Conservation (phyloP, 345 rosid species). For the Eutrema heterophyllum region DNA sequence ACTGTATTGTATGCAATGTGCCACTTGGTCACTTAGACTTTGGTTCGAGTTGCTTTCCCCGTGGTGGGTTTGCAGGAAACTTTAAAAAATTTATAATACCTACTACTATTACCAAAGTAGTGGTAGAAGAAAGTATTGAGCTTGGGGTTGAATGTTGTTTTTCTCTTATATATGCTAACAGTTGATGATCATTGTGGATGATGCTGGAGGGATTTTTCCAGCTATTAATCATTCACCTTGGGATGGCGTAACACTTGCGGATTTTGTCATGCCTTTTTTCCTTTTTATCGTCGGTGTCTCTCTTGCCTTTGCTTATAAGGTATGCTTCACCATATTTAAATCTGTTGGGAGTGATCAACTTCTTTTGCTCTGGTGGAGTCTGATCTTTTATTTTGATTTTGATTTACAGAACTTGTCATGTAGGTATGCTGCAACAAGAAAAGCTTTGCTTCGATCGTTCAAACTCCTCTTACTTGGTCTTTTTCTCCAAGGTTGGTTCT, state of each 20-base stretch:
- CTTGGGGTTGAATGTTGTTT: background rate
- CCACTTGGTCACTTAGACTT: too few relatives aligned
- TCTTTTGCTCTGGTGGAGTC: background rate
- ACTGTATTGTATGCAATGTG: too few relatives aligned
- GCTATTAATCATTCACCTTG: slow-evolving; percentile 89
- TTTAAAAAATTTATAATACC: too few relatives aligned
- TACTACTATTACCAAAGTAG: too few relatives aligned
- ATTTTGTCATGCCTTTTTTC: slow-evolving; percentile 92
- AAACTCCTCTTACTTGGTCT: slow-evolving; percentile 63
- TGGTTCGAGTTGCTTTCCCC: too few relatives aligned
- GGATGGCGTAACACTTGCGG: slow-evolving; percentile 85
- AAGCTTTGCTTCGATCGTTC: slow-evolving; percentile 50
- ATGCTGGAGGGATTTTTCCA: slow-evolving; percentile 75
- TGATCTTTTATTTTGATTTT: background rate
- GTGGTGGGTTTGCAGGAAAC: too few relatives aligned
- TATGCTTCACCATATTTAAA: background rate
- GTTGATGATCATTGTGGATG: slow-evolving; percentile 91
- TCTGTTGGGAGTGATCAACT: background rate
- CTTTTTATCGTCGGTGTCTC: slow-evolving; percentile 88
- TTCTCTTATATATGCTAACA: slow-evolving; percentile 21
- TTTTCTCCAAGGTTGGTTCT: slow-evolving; percentile 69
- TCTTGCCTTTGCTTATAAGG: slow-evolving; percentile 74
- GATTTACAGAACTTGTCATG: slow-evolving; percentile 47
- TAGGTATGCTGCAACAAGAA: slow-evolving; percentile 56
- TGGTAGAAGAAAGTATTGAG: background rate